These are phyloP conservation scores for Aspergillus vadensis DNA, from an alignment of 2,329 filamentous ascomycete genomes.

Conservation along the genomic window DNA sequence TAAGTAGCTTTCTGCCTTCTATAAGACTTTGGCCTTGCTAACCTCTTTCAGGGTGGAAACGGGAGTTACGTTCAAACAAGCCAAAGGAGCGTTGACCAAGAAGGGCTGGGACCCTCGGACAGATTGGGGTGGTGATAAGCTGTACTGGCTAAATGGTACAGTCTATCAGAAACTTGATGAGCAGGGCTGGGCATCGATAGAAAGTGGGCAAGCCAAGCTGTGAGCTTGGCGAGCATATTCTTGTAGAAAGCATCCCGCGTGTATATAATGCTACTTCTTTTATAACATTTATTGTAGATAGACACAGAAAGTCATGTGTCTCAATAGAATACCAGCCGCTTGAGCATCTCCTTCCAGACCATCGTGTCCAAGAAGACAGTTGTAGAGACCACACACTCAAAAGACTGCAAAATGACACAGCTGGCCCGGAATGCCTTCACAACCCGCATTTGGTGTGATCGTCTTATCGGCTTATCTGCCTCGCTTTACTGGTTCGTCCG, in stretches of 20 bases:
- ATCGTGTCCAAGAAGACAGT: too few species aligned
- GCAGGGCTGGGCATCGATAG: conserved; percentile 45
- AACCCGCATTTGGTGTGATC: background rate
- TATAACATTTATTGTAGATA: background rate
- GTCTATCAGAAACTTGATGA: conserved; percentile 43
- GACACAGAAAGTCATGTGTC: background rate
- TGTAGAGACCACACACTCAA: too few species aligned
- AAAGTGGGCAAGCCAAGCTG: conserved; percentile 47
- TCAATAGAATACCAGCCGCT: too few species aligned
- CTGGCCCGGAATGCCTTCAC: background rate
- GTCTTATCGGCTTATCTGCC: background rate
- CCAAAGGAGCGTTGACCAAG: conserved; percentile 48
- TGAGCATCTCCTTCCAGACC: too few species aligned
- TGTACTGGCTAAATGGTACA: conserved; percentile 50
- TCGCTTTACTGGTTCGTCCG: background rate
- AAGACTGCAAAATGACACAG: background rate
- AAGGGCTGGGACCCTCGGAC: conserved; percentile 44
- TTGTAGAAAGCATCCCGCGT: background rate
- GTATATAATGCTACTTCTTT: background rate
- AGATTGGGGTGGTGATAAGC: conserved; percentile 37
- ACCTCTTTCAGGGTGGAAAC: conserved; percentile 41
- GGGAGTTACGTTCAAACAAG: conserved; percentile 55
- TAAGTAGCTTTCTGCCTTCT: conserved; percentile 27
- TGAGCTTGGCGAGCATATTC: conserved; percentile 20
- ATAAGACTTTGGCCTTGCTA: background rate